A percentile compares a stretch with the other conserved stretches of the same genome.
phyloP scores from a whole-genome alignment of 139 green algal genomes.

The Asterochloris erici region DNA sequence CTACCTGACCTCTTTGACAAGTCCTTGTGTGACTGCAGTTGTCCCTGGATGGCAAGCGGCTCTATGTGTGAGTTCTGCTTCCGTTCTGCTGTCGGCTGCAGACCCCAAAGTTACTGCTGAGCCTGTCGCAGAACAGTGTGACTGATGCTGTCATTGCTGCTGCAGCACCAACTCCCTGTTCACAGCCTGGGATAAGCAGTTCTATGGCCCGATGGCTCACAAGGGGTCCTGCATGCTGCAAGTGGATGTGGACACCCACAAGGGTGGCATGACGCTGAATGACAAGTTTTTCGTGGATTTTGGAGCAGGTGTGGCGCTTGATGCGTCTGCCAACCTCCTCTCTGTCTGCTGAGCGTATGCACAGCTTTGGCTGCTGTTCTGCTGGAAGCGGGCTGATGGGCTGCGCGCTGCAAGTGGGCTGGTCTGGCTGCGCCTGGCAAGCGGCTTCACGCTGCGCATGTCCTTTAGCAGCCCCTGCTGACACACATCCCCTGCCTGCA shows the following conservation, averaged over 20 bases:
- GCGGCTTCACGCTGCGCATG: too few species aligned
- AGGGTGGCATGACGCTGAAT: conserved; percentile 66
- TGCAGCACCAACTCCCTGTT: conserved; percentile 23
- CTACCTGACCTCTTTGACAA: too few species aligned
- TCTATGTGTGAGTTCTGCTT: conserved; percentile 62
- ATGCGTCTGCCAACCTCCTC: not conserved
- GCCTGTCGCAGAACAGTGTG: too few species aligned
- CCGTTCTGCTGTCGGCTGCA: conserved; percentile 36
- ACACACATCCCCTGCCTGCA: too few species aligned
- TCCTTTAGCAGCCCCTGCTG: too few species aligned
- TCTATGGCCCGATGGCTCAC: conserved; percentile 73
- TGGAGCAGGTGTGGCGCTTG: not conserved
- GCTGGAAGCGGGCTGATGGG: not conserved
- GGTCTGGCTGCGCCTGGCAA: too few species aligned
- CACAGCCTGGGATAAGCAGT: conserved; percentile 44
- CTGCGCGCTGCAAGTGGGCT: too few species aligned
- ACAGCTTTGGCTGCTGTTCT: not conserved
- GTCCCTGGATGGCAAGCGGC: conserved; percentile 70
- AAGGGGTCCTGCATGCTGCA: conserved; percentile 56
- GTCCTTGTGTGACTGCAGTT: not conserved
- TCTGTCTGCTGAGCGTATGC: not conserved
- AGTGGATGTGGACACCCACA: conserved; percentile 73
- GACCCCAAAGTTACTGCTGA: too few species aligned
- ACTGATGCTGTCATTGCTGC: too few species aligned
- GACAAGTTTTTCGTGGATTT: conserved; percentile 51